A percentile compares a stretch with the other conserved stretches of the same genome.
Evolutionary conservation across 2,329 filamentous ascomycete species (phyloP).

Genomic region (Xylaria sp.): DNA sequence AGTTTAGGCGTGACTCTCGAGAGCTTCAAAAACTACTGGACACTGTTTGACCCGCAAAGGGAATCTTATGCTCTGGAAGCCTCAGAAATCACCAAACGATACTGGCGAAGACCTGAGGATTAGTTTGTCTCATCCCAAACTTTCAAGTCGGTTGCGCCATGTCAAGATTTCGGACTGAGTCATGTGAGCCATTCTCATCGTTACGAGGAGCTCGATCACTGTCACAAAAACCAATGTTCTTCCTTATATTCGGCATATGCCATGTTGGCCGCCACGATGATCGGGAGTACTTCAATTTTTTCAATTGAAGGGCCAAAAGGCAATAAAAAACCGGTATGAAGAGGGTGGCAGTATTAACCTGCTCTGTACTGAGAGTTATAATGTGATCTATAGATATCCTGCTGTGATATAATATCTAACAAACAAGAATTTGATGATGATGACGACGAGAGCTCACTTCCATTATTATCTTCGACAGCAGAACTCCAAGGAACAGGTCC

Average conservation of each 20-base stretch:
- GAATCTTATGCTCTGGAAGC: background rate
- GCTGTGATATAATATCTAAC: constrained; percentile 35
- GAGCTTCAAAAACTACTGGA: background rate
- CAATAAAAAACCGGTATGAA: constrained; percentile 54
- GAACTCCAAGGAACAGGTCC: constrained; percentile 61
- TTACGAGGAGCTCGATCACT: constrained; percentile 28
- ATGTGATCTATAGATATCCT: background rate
- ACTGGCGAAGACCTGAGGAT: constrained; percentile 64
- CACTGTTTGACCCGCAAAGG: background rate
- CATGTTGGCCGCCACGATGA: constrained; percentile 68
- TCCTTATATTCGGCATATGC: background rate
- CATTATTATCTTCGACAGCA: constrained; percentile 54
- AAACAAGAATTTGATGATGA: constrained; percentile 63
- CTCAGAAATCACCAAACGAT: constrained; percentile 43
- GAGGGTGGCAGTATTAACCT: too few species aligned
- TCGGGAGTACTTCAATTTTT: constrained; percentile 65
- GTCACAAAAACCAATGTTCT: constrained; percentile 57
- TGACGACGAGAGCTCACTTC: constrained; percentile 59
- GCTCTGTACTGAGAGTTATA: background rate
- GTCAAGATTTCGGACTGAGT: constrained; percentile 59
- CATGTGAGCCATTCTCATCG: constrained; percentile 46
- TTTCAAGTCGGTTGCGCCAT: constrained; percentile 61
- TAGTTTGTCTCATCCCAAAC: constrained; percentile 56
- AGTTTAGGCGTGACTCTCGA: background rate
- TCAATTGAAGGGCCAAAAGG: constrained; percentile 66